Base-by-base conservation (phyloP, 345 rosid genomes). In the Boechera divaricarpa region DNA sequence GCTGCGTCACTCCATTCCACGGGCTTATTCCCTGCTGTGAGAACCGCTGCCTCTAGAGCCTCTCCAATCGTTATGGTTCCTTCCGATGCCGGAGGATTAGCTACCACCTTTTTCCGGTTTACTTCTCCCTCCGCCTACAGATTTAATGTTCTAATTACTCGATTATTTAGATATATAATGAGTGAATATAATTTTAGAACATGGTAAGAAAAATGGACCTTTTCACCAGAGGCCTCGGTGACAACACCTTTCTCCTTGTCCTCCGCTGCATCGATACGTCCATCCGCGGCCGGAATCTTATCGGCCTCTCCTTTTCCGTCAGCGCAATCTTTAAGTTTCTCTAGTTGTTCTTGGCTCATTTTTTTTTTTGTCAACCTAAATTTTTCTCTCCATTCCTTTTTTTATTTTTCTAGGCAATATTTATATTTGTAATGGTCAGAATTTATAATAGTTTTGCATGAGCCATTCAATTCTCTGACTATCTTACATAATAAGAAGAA, bases 1-100 rank as follows among this genome's bases (percentile, higher is more conserved):
- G 96, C 97, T 0, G 96, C 96, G n/a, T 91, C 97, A 39, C 96
- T 94, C 90, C 90, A 81, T 24, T 89, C 96, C 33, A 94, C 96
- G 0, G 93, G 86, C 83, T 90, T 90, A 61, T 87, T 77, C 35
- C 94, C 96, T 0, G 88, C 93, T 2, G 93, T 88, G 15, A 88
- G 67, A 10, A 85, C 93, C 0, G 96, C 83, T 2, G 96, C 91
- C 73, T 93, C 97, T 9, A 92, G 84, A 33, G 94, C 92, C 77
- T 88, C 98, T 2, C 90, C 90, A 3, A 88, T 85, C 10, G 91
- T 88, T 64, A 92, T 85, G 7, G 83, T 72, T 21, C 86, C 75
- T 69, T 79, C 72, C 5, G 59, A 75, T 2, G 38, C 67, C 4
- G 44, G 45, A 60, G 60, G 10, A 59, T 63, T 54, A 41, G 26